Conservation (phyloP, 345 rosid genomes). For the Lepidium didymum region DNA sequence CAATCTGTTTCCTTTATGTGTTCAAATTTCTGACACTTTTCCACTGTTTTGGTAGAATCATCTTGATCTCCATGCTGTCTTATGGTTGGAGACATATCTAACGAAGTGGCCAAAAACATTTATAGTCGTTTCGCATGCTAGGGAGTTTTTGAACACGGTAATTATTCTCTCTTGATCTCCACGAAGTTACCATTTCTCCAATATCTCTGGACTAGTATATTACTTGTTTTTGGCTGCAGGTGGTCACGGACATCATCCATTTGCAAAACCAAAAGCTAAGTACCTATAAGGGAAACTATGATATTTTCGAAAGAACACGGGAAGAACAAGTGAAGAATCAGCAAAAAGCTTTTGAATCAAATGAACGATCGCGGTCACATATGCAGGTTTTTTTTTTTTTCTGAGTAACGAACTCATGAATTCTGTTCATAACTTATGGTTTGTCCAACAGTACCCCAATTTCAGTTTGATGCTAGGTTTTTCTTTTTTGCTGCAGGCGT, state of each 20-base stretch:
- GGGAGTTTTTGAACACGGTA: conserved; percentile 97
- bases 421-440: background rate
- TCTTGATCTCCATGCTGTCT: conserved; percentile 98
- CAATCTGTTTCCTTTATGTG: background rate
- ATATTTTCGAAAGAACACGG: conserved; percentile 79
- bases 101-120: conserved; percentile 97
- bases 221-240: conserved; percentile 43
- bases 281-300: conserved; percentile 84
- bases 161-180: background rate
- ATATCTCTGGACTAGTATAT: conserved; percentile 6
- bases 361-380: conserved; percentile 72
- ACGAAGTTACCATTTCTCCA: conserved; percentile 4
- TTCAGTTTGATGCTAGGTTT: conserved; percentile 2
- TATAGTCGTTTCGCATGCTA: conserved; percentile 96
- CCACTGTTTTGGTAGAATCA: conserved; percentile 66
- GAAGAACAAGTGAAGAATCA: conserved; percentile 86
- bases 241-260: conserved; percentile 93
- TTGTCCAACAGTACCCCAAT: background rate
- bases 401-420: background rate
- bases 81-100: conserved; percentile 93
- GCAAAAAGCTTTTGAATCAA: conserved; percentile 86
- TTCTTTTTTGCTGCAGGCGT: conserved; percentile 50
- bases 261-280: conserved; percentile 75
- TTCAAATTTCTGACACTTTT: conserved; percentile 1
- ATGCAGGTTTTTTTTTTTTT: conserved; percentile 65